Base-by-base conservation (phyloP, 768 basidiomycete species). In the Stropharia rugosoannulata region DNA sequence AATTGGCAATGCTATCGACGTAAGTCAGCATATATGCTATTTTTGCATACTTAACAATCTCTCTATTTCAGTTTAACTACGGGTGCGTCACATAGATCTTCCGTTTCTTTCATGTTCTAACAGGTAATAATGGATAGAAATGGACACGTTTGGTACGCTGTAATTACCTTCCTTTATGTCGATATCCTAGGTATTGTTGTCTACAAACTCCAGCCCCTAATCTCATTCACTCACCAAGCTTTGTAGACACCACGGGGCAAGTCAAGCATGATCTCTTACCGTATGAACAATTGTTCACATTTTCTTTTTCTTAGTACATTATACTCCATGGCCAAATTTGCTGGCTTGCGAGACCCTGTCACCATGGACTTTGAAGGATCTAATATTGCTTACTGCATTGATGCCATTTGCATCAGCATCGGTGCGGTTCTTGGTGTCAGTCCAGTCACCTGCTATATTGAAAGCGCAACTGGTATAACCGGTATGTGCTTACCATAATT, bases 241-340 rank as follows among this genome's bases (percentile, higher is more conserved):
- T 19, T 43, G 47, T 58, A 79, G 79, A 81, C 66, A 81, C 79
- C 57, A 81, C 80, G 57, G 80, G 51, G 51, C 43, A 52, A 35
- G 43, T 52, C 27, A n/a, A n/a, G n/a, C n/a, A 36, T 19, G 11
- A 8, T 19, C 7, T 15, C 15, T n/a, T 32, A 4, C 22, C 22
- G 22, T 52, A 10, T 15, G 12, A 18, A 50, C 22, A 10, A 2
- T 35, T 11, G 16, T 35, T 16, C 3, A 13, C 18, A n/a, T 11
- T 32, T 15, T 18, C 8, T 44, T 11, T 32, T 1, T 25, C 1
- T 25, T 12, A 52, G 92, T 64, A 93, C 92, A 9, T 75, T 95
- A 5, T 93, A 93, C 68, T 87, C 92, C 39, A 93, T 95, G 92
- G 89, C 90, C 53, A 92, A 89, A 68, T 93, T 93, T 59, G 90